Base-by-base conservation (phyloP, 805 yeast species). In the Blastobotrys americana region DNA sequence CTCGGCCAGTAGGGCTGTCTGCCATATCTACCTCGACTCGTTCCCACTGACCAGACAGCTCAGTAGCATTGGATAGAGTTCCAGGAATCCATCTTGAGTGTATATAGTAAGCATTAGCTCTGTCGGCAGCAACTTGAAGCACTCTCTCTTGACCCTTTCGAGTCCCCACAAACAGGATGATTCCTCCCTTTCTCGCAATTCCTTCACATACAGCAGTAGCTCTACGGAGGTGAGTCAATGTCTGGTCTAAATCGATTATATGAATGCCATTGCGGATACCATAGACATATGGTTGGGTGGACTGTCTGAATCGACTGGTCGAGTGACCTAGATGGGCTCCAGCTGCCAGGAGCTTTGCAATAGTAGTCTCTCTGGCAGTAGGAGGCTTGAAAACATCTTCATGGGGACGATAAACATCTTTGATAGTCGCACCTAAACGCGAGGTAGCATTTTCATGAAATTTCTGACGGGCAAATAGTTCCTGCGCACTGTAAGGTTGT, bases 241-340 rank as follows among this genome's bases (percentile, higher is more conserved):
- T 93, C 65, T 84, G 80, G 54, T 90, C 90, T 54, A 89, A 70
- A 63, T 90, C 96, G 54, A 93, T 89, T 42, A 93, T 77, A 63
- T 88, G 95, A 46, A 93, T 73, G n/a, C 88, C 96, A 49, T 86
- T 81, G 57, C 93, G 87, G 51, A 76, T 82, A 44, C 97, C 98
- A 58, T 82, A 82, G 37, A 90, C 74, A 62, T 73, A 93, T 8
- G 94, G 89, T 64, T 88, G 90, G 42, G 89, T 85, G 21, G 83
- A 74, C 6, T 88, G 79, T 55, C 94, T 78, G 28, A 65, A 48
- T 49, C 82, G 69, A 2, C 82, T 70, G 28, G 78, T 82, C n/a
- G 95, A 75, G 55, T 90, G 97, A 22, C 98, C 98, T 54, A 93
- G 69, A 64, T 93, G 98, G 38, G 90, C 90, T 42, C 96, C 97